Evolutionary conservation across 805 yeast genomes (phyloP), one percentile per base, ranked within the genome.

Genomic region (Starmerella riodocensis): DNA sequence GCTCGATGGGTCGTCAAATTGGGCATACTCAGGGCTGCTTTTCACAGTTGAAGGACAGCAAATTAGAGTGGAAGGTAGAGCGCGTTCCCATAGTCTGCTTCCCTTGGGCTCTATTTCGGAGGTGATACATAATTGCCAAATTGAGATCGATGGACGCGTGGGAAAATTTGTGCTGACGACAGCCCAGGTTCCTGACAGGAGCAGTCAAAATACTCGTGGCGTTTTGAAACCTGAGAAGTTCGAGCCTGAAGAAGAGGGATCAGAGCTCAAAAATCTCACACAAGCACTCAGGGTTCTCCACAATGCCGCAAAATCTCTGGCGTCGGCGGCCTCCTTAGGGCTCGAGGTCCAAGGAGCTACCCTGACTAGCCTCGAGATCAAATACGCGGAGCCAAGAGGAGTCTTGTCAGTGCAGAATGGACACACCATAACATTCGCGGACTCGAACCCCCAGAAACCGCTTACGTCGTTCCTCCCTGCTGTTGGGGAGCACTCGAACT

Each of bases 401-500:
- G 41, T 41, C 1, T 23, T 50, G n/a, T 36, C 36, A 1, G 37
- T 52, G 9, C 35, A 37, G 9, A 41, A 46, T 16, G 47, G 44
- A n/a, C 16, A 36, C n/a, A 29, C 24, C 12, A 39, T 51, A 13
- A 28, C 24, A 11, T 39, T 52, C 16, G 47, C 38, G 4, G 34
- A 37, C 1, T 32, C 19, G 8, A 52, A 52, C 43, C 61, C 49
- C 12, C 59, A 42, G 40, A 20, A 29, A 31, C 32, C 34, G 22
- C 45, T 47, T 39, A 40, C 46, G 33, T 58, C 50, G 13, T 47
- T 46, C 32, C 49, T 45, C 43, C 57, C 52, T 21, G 51, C 44
- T 18, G 40, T 41, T 34, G 48, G 36, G 49, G 57, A 40, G 8
- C 39, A 43, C 20, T 20, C 47, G 26, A 39, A 35, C 8, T 44